These are phyloP conservation scores for Aspergillus kassunensis DNA, from an alignment of 495 filamentous ascomycete genomes.

Conservation along the genomic window DNA sequence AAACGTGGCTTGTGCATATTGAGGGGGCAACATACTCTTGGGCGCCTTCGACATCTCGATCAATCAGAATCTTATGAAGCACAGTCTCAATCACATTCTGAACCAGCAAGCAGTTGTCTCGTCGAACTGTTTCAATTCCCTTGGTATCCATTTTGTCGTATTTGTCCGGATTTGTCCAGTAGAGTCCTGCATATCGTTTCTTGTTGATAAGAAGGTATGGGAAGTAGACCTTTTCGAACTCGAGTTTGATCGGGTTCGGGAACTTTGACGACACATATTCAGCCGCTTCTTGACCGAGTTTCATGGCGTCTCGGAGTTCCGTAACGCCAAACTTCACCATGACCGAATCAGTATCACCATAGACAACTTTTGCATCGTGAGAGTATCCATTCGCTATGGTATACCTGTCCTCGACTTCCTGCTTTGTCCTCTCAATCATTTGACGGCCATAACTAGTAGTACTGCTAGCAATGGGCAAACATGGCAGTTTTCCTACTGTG, in stretches of 20 bases:
- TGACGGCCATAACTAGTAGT: constrained; percentile 93
- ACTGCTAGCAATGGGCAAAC: constrained; percentile 90
- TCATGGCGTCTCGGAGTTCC: constrained; percentile 84
- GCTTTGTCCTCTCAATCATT: constrained; percentile 97
- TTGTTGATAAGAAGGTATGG: constrained; percentile 99
- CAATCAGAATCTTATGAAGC: constrained; percentile 90
- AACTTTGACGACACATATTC: constrained; percentile 86
- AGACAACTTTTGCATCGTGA: constrained; percentile 94
- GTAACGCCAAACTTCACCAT: constrained; percentile 98
- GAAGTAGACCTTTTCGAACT: constrained; percentile 99
- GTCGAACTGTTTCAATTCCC: constrained; percentile 94
- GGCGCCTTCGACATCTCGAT: constrained; percentile 79
- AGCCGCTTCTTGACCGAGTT: constrained; percentile 86
- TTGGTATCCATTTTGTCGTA: constrained; percentile 99
- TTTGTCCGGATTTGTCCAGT: constrained; percentile 93
- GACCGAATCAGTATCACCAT: constrained; percentile 98
- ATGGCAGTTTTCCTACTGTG: constrained; percentile 92
- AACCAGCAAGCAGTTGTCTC: constrained; percentile 94
- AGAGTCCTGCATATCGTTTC: constrained; percentile 95
- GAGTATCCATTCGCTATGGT: constrained; percentile 90
- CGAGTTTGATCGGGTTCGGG: constrained; percentile 92
- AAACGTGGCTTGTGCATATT: constrained; percentile 5
- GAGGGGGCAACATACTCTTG: constrained; percentile 68
- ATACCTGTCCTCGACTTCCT: constrained; percentile 84
- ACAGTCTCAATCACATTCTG: constrained; percentile 98